phyloP scores from a whole-genome alignment of 257 asterid species.

The Coffea eugenioides region DNA sequence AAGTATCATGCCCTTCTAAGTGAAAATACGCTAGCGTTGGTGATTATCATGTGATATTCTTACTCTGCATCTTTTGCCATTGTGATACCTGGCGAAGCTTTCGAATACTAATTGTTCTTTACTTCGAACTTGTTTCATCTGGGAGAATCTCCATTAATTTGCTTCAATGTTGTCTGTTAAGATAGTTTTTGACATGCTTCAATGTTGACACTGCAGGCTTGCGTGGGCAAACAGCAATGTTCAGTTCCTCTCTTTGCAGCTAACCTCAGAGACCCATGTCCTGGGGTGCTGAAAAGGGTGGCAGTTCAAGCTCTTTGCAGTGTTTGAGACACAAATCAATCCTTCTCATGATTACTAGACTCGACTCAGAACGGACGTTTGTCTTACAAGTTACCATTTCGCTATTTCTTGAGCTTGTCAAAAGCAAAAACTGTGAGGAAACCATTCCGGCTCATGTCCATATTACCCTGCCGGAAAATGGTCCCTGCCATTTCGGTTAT shows the following conservation, averaged over 20 bases:
- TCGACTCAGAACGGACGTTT: neutral
- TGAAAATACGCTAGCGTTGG: neutral
- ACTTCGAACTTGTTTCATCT: neutral
- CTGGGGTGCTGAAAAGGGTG: slow-evolving; percentile 46
- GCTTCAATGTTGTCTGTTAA: neutral
- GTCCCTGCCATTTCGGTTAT: neutral
- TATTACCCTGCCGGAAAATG: neutral
- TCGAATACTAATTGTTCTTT: too few relatives aligned
- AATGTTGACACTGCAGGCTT: slow-evolving; percentile 35
- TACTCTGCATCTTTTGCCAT: too few relatives aligned
- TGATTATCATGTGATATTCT: too few relatives aligned
- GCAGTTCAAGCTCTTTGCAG: slow-evolving; percentile 67
- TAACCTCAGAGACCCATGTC: slow-evolving; percentile 58
- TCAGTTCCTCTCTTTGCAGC: slow-evolving; percentile 40
- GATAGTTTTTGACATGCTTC: neutral
- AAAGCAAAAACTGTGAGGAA: neutral
- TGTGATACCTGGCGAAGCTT: too few relatives aligned
- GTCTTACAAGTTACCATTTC: neutral
- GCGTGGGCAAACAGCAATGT: slow-evolving; percentile 55
- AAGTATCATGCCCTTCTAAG: neutral
- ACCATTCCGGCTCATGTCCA: neutral
- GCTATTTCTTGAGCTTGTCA: neutral
- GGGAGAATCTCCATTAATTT: neutral
- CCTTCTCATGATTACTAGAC: neutral
- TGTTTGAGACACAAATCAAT: slow-evolving; percentile 10